Evolutionary conservation across 441 rosid genomes (phyloP), one percentile per base, ranked within the genome.

Genomic region (Corymbia citriodora): DNA sequence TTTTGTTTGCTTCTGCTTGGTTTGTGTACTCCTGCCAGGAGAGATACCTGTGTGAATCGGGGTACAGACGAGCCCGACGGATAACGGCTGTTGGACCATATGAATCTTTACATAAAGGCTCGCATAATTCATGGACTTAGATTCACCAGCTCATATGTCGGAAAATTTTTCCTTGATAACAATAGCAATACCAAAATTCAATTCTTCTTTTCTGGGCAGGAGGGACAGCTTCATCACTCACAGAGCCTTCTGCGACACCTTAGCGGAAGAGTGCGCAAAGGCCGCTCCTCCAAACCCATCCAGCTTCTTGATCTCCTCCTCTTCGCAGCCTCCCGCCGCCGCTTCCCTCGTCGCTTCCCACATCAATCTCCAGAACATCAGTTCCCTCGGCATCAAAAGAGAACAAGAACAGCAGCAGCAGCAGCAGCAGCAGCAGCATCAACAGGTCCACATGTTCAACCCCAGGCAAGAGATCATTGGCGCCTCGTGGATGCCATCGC

Each of bases 141-240:
- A 45, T 79, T 79, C 85, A 79, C 45, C 85, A 3, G 18, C n/a
- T 45, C 45, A 79, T 16, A 79, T 5, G 79, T 23, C 45, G 17
- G n/a, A 45, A n/a, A 79, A 14, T 21, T 31, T 87, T 87, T 87
- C 88, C 57, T n/a, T n/a, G 55, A 31, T 31, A 23, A 86, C 33
- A 31, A 53, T 86, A 49, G 45, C 23, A 16, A 52, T n/a, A 13
- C 18, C 88, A 36, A n/a, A 6, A 7, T 87, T 50, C 40, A 11
- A 54, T 72, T 49, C 29, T 72, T 87, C 59, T 54, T n/a, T 12
- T 55, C 25, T 33, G 49, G 68, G 55, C 57, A 90, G 91, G 87
- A 88, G 91, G 82, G 91, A 90, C 82, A 90, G 91, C 55, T 90
- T 90, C 90, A 61, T 82, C 55, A 90, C 90, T 3, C 91, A 90